Conservation (phyloP, 768 basidiomycete genomes). For the Calocybe indica region DNA sequence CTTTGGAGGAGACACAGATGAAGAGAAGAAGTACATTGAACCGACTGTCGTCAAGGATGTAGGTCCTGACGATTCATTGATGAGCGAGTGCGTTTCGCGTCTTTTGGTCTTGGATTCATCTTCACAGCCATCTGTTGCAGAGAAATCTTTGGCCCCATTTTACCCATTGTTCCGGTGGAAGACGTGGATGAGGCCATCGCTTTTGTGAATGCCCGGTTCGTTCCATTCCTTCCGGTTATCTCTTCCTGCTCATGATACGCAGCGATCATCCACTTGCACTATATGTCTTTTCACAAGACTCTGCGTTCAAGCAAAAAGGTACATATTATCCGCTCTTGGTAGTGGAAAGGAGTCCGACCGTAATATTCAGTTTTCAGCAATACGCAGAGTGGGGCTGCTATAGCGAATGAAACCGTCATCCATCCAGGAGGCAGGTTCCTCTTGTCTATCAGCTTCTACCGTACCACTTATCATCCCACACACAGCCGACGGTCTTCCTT, state of each 20-base stretch:
- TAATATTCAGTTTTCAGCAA: constrained; percentile 49
- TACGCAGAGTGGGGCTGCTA: constrained; percentile 65
- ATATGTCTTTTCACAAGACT: constrained; percentile 68
- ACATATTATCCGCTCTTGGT: constrained; percentile 1
- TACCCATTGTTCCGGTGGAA: constrained; percentile 72
- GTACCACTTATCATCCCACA: neutral
- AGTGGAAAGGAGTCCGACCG: too few species aligned
- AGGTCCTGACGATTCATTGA: constrained; percentile 56
- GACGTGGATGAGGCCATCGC: constrained; percentile 65
- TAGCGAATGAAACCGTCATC: constrained; percentile 69
- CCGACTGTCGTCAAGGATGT: constrained; percentile 71
- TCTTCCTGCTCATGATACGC: neutral
- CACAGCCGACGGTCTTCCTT: constrained; percentile 18
- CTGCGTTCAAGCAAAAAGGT: constrained; percentile 59
- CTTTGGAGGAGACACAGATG: constrained; percentile 58
- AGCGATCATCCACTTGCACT: constrained; percentile 73
- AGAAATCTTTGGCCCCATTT: constrained; percentile 80
- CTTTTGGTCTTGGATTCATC: neutral
- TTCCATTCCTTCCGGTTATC: neutral
- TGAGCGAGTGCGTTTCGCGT: constrained; percentile 56
- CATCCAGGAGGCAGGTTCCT: constrained; percentile 45
- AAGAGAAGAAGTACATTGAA: constrained; percentile 54
- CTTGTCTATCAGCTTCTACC: neutral
- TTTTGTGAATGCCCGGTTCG: constrained; percentile 55
- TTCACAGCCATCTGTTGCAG: constrained; percentile 25